phyloP scores from a whole-genome alignment of 2,329 filamentous ascomycete genomes.

The Fonsecaea erecta region DNA sequence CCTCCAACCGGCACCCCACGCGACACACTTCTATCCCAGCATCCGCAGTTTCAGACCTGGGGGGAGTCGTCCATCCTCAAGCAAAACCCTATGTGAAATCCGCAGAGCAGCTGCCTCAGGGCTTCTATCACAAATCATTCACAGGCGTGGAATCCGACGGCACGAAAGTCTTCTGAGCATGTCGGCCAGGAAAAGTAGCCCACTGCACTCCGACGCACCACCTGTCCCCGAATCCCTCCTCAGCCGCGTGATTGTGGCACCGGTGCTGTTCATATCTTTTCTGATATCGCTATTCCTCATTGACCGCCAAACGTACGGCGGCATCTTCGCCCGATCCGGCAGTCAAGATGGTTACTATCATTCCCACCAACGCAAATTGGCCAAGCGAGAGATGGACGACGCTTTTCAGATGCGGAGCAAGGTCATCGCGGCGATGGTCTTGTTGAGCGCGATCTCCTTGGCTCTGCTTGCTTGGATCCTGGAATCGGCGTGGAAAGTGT shows the following conservation, averaged over 20 bases:
- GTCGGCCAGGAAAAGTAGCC: slow-evolving; percentile 17
- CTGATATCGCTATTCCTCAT: slow-evolving; percentile 67
- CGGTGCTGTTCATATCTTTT: slow-evolving; percentile 67
- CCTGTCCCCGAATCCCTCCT: slow-evolving; percentile 33
- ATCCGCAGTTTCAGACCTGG: neutral
- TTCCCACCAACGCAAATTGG: slow-evolving; percentile 63
- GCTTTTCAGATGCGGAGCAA: slow-evolving; percentile 64
- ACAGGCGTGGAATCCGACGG: neutral
- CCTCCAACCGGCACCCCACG: neutral
- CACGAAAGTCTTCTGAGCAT: slow-evolving; percentile 7
- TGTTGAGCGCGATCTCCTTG: slow-evolving; percentile 42
- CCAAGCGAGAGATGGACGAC: slow-evolving; percentile 66
- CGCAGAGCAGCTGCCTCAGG: neutral
- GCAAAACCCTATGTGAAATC: neutral
- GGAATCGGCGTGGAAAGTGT: slow-evolving; percentile 29
- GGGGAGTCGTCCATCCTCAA: neutral
- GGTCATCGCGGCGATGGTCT: slow-evolving; percentile 58
- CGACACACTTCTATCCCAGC: neutral
- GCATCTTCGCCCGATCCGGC: slow-evolving; percentile 45
- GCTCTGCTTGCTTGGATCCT: slow-evolving; percentile 38
- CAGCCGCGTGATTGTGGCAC: slow-evolving; percentile 59
- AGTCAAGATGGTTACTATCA: slow-evolving; percentile 56
- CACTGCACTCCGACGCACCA: slow-evolving; percentile 4
- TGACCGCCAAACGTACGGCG: slow-evolving; percentile 61
- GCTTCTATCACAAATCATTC: slow-evolving; percentile 1